Conservation (phyloP, 140 eudicot species). For the Bidens hawaiensis region DNA sequence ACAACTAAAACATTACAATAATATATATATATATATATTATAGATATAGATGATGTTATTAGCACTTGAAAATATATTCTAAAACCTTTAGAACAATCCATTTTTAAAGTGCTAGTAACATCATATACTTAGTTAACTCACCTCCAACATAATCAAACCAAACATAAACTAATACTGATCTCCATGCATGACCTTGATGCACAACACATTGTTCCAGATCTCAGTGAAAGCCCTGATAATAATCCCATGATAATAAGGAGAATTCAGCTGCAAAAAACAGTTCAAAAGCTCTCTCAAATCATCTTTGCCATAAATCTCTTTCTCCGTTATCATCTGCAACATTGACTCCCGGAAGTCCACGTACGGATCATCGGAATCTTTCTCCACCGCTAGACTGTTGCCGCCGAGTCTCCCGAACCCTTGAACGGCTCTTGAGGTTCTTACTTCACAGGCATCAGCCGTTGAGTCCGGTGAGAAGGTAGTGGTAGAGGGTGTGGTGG, state of each 20-base stretch:
- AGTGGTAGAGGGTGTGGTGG: slow-evolving; percentile 38
- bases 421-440: slow-evolving; percentile 39
- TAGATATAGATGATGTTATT: slow-evolving; percentile 40
- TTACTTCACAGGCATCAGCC: slow-evolving; percentile 21
- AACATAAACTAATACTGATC: background rate
- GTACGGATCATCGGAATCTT: slow-evolving; percentile 82
- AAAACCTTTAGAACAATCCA: background rate
- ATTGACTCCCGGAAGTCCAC: slow-evolving; percentile 76
- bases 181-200: slow-evolving; percentile 35
- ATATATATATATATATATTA: no score
- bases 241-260: slow-evolving; percentile 57
- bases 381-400: slow-evolving; percentile 65
- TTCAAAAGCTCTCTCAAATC: slow-evolving; percentile 66
- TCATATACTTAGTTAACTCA: slow-evolving; percentile 8
- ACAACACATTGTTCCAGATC: slow-evolving; percentile 65
- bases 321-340: slow-evolving; percentile 84
- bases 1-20: slow-evolving; percentile 17
- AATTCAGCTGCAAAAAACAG: slow-evolving; percentile 65
- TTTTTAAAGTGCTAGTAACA: slow-evolving; percentile 42
- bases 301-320: slow-evolving; percentile 48
- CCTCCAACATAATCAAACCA: slow-evolving; percentile 6
- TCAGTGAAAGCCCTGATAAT: slow-evolving; percentile 74
- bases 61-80: slow-evolving; percentile 33
- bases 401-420: slow-evolving; percentile 47
- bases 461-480: slow-evolving; percentile 39